A percentile compares a stretch with the other conserved stretches of the same genome.
phyloP scores from a whole-genome alignment of 352 stramenopile genomes.

The Phytophthora megakarya region DNA sequence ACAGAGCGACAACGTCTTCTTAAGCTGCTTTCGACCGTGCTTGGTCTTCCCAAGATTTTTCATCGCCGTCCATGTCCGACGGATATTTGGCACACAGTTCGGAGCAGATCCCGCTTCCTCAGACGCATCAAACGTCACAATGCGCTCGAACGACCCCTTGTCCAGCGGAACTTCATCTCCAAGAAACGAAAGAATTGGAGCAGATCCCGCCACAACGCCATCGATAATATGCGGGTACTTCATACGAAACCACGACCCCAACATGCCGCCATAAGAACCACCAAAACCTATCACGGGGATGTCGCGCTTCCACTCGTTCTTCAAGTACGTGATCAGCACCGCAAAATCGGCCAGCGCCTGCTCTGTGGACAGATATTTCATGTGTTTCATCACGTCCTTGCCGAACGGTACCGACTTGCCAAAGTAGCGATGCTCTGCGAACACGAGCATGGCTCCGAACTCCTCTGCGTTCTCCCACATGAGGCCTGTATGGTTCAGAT shows the following conservation, averaged over 20 bases:
- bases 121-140: constrained; percentile 83
- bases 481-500: constrained; percentile 95
- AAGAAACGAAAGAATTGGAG: constrained; percentile 63
- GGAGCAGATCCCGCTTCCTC: constrained; percentile 59
- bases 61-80: constrained; percentile 65
- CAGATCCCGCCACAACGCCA: constrained; percentile 67
- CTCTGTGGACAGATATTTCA: constrained; percentile 80
- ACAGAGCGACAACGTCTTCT: constrained; percentile 58
- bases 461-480: constrained; percentile 96
- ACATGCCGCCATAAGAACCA: constrained; percentile 80
- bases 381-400: constrained; percentile 68
- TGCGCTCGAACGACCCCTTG: constrained; percentile 61
- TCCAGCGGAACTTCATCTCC: constrained; percentile 65
- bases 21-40: constrained; percentile 49
- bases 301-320: constrained; percentile 48
- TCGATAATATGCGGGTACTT: constrained; percentile 80
- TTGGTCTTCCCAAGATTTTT: constrained; percentile 51
- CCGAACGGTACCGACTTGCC: constrained; percentile 89
- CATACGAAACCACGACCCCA: constrained; percentile 75
- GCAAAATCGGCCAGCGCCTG: constrained; percentile 86
- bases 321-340: constrained; percentile 58
- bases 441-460: constrained; percentile 93
- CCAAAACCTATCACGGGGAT: constrained; percentile 73
- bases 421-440: constrained; percentile 97
- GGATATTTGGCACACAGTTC: constrained; percentile 84